phyloP scores from a whole-genome alignment of 2,329 filamentous ascomycete genomes.

The Ceratocystiopsis sp. region DNA sequence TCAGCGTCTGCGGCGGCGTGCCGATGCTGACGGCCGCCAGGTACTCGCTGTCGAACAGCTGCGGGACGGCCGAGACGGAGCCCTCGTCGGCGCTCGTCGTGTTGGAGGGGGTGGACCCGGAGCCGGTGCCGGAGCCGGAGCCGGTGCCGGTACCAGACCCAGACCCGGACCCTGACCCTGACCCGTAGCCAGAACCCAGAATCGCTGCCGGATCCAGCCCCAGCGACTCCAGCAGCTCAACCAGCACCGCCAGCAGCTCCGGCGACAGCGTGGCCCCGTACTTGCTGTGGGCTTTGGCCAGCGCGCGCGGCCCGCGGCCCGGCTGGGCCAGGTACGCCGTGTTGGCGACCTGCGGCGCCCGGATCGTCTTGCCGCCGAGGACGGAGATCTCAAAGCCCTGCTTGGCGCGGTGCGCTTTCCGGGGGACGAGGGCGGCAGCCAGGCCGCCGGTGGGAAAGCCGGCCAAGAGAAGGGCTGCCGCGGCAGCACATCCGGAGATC shows the following conservation, averaged over 20 bases:
- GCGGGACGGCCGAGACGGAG: conserved; percentile 26
- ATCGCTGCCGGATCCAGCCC: background rate
- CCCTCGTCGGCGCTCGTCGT: conserved; percentile 7
- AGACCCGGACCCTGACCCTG: background rate
- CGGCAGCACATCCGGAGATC: background rate
- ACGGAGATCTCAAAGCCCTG: conserved; percentile 17
- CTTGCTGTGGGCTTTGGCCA: conserved; percentile 19
- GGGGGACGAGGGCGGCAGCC: conserved; percentile 13
- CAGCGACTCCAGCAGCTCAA: conserved; percentile 6
- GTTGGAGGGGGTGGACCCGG: background rate
- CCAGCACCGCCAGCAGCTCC: conserved; percentile 12
- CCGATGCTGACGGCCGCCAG: conserved; percentile 44
- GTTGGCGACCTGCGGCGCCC: conserved; percentile 22
- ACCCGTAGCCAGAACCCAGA: background rate
- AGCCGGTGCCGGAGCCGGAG: background rate
- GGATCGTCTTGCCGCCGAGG: conserved; percentile 22
- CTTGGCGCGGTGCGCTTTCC: conserved; percentile 2
- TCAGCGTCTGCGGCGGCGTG: conserved; percentile 31
- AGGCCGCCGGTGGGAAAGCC: conserved; percentile 9
- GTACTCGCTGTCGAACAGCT: conserved; percentile 31
- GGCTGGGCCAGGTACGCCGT: conserved; percentile 14
- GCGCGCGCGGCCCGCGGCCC: conserved; percentile 16
- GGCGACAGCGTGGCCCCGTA: conserved; percentile 4
- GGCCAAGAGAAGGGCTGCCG: conserved; percentile 8
- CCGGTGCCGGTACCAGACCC: background rate